Base-by-base conservation (phyloP, 2,329 filamentous ascomycete species). In the Ceratocystis smalleyi region DNA sequence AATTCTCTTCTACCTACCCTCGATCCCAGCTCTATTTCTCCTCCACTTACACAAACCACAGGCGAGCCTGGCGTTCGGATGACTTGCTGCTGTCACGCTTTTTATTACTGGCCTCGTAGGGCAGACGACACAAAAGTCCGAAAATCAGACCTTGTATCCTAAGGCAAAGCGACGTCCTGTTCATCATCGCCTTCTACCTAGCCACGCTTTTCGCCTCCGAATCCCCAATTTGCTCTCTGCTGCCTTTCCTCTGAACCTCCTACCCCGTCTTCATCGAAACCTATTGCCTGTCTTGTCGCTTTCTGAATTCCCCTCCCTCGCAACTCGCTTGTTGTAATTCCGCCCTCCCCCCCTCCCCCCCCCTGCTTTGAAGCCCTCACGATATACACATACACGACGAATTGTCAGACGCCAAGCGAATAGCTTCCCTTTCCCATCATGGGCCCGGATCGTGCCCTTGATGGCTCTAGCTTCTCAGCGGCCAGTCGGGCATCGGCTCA, bases 401-500 rank as follows among this genome's bases (percentile, higher is more conserved):
- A n/a, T 19, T 35, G 27, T 57, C 1, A 35, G 30, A 30, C n/a
- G 17, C 27, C 15, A 57, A n/a, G 32, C 24, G 27, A 30, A 30
- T 35, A 19, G 27, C 30, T 24, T 27, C 35, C 32, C 27, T 57
- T 30, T 57, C 47, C 59, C 64, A 59, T 47, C 22, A 65, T 65
- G 64, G 64, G 61, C 61, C 49, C 45, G 45, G 61, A 66, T 63
- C 60, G 64, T 61, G 63, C 63, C 64, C 61, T 63, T 55, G 55
- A 66, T 66, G 64, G 65, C 65, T 59, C 59, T 51, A 47, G 49
- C 62, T 59, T 51, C 24, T 47, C 59, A 27, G 30, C 62, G 24
- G 57, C 61, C 54, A 51, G 55, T 57, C 54, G 54, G n/a, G 7
- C 30, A 15, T 57, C 30, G 22, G 7, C 54, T 19, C 35, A 55